Evolutionary conservation across 768 basidiomycete species (phyloP).

Genomic region (Hemileccinum impolitum): DNA sequence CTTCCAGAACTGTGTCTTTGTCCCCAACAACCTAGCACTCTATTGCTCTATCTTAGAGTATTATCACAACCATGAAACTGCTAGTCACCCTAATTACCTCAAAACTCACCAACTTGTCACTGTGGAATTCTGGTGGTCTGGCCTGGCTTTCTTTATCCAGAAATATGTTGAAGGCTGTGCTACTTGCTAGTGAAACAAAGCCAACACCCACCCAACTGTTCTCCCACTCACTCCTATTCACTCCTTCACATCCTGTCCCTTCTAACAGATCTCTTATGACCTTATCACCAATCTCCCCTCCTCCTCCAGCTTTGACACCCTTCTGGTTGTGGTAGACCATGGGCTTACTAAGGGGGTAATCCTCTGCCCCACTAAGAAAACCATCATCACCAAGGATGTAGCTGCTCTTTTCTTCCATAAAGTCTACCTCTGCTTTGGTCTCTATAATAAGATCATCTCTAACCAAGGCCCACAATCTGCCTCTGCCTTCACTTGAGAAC

Average conservation of each 20-base stretch:
- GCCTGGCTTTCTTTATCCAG: neutral
- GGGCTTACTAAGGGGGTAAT: conserved; percentile 3
- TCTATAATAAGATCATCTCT: neutral
- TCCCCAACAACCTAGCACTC: neutral
- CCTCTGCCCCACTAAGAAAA: conserved; percentile 22
- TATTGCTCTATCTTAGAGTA: neutral
- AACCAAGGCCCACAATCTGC: neutral
- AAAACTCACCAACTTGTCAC: neutral
- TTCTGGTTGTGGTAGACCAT: too few relatives aligned
- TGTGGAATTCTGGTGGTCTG: conserved; percentile 1
- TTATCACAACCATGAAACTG: neutral
- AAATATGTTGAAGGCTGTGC: neutral
- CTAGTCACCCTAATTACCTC: neutral
- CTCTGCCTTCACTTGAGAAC: neutral
- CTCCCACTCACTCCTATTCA: neutral
- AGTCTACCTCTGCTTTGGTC: neutral
- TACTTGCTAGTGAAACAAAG: conserved; percentile 3
- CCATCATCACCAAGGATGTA: conserved; percentile 11
- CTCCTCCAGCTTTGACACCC: too few relatives aligned
- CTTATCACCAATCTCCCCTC: conserved; percentile 1
- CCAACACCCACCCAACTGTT: neutral
- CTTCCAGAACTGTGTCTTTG: neutral
- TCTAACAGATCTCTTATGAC: conserved; percentile 22
- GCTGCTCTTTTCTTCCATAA: neutral
- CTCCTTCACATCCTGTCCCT: neutral